Evolutionary conservation across 1,284 basidiomycete genomes (phyloP).

Genomic region (Neotropicomus parvogracilis): DNA sequence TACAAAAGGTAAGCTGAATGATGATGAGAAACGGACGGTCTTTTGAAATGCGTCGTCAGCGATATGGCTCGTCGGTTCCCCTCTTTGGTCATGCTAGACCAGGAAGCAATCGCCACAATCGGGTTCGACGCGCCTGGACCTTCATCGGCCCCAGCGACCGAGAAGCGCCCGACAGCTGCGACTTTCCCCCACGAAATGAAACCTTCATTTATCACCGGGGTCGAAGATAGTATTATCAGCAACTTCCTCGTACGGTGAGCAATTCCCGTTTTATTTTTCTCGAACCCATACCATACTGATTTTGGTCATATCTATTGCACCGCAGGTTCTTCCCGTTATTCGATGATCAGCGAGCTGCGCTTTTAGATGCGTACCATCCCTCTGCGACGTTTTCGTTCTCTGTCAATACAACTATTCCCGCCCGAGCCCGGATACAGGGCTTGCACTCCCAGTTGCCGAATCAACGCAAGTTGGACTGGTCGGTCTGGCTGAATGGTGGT

Average conservation of each 20-base stretch:
- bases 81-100: conserved; percentile 69
- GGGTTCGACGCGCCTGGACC: conserved; percentile 62
- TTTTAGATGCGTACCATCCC: conserved; percentile 77
- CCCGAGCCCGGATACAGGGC: conserved; percentile 65
- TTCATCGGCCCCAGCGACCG: conserved; percentile 38
- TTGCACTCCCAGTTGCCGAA: conserved; percentile 68
- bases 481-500: conserved; percentile 57
- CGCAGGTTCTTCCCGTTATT: conserved; percentile 80
- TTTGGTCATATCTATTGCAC: conserved; percentile 9
- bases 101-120: conserved; percentile 70
- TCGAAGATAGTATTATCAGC: conserved; percentile 63
- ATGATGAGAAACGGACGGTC: background rate
- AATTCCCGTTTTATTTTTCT: background rate
- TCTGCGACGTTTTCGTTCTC: conserved; percentile 87
- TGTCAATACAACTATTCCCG: conserved; percentile 76
- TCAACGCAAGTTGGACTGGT: conserved; percentile 77
- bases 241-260: conserved; percentile 75
- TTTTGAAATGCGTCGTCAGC: conserved; percentile 40
- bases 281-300: conserved; percentile 10
- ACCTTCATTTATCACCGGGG: conserved; percentile 72
- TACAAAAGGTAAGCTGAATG: conserved; percentile 58
- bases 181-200: conserved; percentile 74
- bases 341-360: conserved; percentile 69
- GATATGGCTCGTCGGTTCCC: conserved; percentile 70
- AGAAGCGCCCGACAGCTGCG: conserved; percentile 48